Conservation (phyloP, 306 rosid species). For the Begonia peltatifolia region DNA sequence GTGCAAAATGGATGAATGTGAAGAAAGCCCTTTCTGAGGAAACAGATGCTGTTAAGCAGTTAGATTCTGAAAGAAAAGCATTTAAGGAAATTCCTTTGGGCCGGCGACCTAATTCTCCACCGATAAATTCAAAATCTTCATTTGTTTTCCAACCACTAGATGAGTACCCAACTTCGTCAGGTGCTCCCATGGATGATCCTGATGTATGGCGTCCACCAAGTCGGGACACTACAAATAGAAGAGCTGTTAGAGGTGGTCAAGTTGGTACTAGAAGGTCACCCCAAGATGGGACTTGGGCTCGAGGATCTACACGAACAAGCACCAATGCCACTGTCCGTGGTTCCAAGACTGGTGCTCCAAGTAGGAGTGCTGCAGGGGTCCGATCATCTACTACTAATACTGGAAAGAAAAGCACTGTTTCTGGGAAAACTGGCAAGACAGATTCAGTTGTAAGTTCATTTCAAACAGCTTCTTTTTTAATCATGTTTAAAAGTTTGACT, state of each 20-base stretch:
- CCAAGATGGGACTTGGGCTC: slow-evolving; percentile 81
- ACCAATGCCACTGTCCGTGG: slow-evolving; percentile 50
- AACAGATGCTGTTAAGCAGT: slow-evolving; percentile 71
- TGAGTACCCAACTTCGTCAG: slow-evolving; percentile 82
- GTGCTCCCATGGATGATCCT: slow-evolving; percentile 69
- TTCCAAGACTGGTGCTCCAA: slow-evolving; percentile 44
- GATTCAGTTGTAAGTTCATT: slow-evolving; percentile 46
- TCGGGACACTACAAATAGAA: slow-evolving; percentile 47
- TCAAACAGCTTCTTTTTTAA: background rate
- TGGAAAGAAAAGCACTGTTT: slow-evolving; percentile 38
- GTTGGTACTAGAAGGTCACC: slow-evolving; percentile 55
- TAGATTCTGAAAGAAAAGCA: slow-evolving; percentile 69
- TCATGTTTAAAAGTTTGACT: no score
- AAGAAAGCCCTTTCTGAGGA: slow-evolving; percentile 81
- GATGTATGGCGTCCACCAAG: slow-evolving; percentile 98
- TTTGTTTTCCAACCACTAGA: slow-evolving; percentile 88
- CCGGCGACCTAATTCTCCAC: slow-evolving; percentile 74
- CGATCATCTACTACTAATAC: slow-evolving; percentile 50
- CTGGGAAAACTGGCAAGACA: slow-evolving; percentile 55
- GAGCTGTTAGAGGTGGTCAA: slow-evolving; percentile 51
- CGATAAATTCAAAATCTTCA: slow-evolving; percentile 49
- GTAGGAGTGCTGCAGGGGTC: slow-evolving; percentile 40
- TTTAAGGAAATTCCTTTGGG: slow-evolving; percentile 56
- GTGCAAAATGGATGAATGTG: slow-evolving; percentile 86
- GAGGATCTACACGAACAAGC: slow-evolving; percentile 44